Evolutionary conservation across 164 flowering plant genomes (phyloP), one percentile per base, ranked within the genome.

Genomic region (Umbellularia californica): DNA sequence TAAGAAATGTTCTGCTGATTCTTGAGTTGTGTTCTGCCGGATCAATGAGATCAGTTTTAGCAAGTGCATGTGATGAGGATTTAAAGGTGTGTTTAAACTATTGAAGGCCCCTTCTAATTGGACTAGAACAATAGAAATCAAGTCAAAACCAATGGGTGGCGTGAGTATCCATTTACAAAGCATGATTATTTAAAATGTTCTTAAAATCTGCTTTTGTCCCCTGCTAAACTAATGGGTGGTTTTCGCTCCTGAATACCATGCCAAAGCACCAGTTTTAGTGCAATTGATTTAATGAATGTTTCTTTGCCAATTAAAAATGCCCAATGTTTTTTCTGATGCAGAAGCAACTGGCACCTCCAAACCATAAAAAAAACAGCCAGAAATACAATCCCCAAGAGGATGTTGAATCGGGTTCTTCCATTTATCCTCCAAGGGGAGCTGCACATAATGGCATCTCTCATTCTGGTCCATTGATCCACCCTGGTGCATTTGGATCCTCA

Each of bases 321-420:
- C 5, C 22, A 12, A 22, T 65, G 51, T 50, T 47, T 14, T 79
- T 14, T 47, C 58, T 30, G 2, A 58, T 81, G 67, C 81, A 88
- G 97, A 89, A 86, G 79, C 81, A 82, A 51, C 78, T 80, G 33
- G 83, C 73, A 33, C 87, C 77, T 24, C 5, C 78, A 75, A 91
- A 90, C 73, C 79, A 84, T n/a, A 90, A 76, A 76, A 82, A 87
- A 79, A 73, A 23, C 75, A 87, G 90, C 58, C 89, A 87, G 74
- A 77, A 83, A 67, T 88, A 41, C 81, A 82, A 85, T 79, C 85
- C 77, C 50, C 87, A 81, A 70, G 89, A 84, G 71, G 88, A 89
- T 65, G 77, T 84, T 72, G 88, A 85, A 22, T 80, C 88, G 78
- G 88, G 88, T 69, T 85, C 85, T 62, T 81, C 84, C 17, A 83